Percentiles rank a stretch among this genome's conserved stretches.
phyloP scores from a whole-genome alignment of 2,329 filamentous ascomycete species.

The Penicillium vulpinum region DNA sequence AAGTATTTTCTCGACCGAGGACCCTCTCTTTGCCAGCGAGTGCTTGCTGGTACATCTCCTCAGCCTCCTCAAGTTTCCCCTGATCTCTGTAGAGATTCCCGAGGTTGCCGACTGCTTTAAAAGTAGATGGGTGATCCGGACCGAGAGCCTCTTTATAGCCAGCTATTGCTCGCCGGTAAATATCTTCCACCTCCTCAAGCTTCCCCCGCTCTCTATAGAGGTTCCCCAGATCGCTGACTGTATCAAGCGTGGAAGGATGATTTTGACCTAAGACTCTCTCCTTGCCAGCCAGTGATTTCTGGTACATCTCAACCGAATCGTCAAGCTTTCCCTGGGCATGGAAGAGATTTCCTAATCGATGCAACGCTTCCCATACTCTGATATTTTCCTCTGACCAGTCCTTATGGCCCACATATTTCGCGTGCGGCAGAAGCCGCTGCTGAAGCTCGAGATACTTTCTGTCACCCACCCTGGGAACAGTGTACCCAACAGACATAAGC shows the following conservation, averaged over 20 bases:
- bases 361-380: slow-evolving; percentile 10
- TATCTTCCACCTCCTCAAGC: slow-evolving; percentile 21
- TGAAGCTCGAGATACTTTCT: slow-evolving; percentile 17
- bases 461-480: neutral
- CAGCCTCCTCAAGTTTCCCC: slow-evolving; percentile 24
- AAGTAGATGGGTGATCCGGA: slow-evolving; percentile 10
- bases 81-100: slow-evolving; percentile 19
- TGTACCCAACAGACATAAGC: slow-evolving; percentile 19
- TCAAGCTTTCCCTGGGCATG: slow-evolving; percentile 19
- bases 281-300: slow-evolving; percentile 20
- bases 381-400: neutral
- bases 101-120: slow-evolving; percentile 9
- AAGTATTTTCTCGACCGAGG: no score
- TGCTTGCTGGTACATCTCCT: no score
- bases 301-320: slow-evolving; percentile 25
- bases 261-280: slow-evolving; percentile 25
- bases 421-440: slow-evolving; percentile 21
- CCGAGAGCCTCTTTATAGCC: slow-evolving; percentile 18
- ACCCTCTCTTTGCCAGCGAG: no score
- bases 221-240: slow-evolving; percentile 16
- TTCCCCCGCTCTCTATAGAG: slow-evolving; percentile 16
- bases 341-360: slow-evolving; percentile 21
- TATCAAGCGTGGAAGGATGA: slow-evolving; percentile 20
- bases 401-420: slow-evolving; percentile 9
- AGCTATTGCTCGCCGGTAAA: slow-evolving; percentile 15